Base-by-base conservation (phyloP, 2,329 filamentous ascomycete genomes). In the Sordariomycetes sp. region DNA sequence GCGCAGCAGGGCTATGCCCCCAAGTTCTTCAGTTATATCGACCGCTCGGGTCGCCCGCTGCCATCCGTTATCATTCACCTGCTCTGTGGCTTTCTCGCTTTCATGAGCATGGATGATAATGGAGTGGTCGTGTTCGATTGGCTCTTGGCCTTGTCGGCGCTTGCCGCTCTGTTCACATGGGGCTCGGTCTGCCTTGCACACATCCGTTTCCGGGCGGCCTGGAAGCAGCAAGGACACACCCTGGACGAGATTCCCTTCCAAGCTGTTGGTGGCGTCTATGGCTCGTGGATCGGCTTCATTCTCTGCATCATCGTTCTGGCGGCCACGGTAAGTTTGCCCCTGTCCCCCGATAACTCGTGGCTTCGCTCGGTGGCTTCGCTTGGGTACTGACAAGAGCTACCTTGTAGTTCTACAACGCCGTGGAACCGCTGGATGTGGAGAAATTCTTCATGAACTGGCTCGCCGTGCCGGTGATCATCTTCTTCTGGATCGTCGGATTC, bases 211-310 rank as follows among this genome's bases (percentile, higher is more conserved):
- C 82, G 85, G 43, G 62, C 65, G 4, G 85, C 82, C 0, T 87
- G 84, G 84, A 69, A 67, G 24, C 66, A 70, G 18, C 76, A 85
- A 59, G 83, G 83, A 25, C 82, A 80, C 64, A 76, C 74, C 2
- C 67, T 86, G 3, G 81, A 86, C n/a, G 82, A 86, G 65, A 78
- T 89, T 3, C 81, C 85, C 1, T 89, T 85, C 74, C 70, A 71
- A 46, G 81, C 83, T 20, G 71, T 77, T 54, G 76, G 80, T 53
- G 86, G 86, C 59, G 74, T 87, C 8, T 72, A 68, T 2, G 86
- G 86, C 22, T 87, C 83, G 0, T 88, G 75, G 69, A 46, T 87
- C 16, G 85, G 86, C 22, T 72, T 88, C 11, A 56, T 65, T 55
- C 74, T 89, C 55, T 82, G 81, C 65, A 61, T 76, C 34, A 60